phyloP scores from a whole-genome alignment of 2,329 filamentous ascomycete species.

The Nectriaceae sp. region DNA sequence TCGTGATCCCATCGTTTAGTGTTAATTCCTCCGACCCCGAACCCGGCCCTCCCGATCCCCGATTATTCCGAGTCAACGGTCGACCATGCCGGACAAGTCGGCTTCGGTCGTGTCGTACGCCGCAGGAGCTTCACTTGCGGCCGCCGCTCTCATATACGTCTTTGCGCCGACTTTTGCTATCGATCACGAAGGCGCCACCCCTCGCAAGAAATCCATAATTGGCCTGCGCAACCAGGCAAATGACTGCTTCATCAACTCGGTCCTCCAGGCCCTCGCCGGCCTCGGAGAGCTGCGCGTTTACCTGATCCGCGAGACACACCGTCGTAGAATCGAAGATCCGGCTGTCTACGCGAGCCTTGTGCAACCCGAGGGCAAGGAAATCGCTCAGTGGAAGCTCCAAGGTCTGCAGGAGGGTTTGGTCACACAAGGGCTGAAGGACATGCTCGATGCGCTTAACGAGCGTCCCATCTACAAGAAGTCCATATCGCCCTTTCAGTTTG shows the following conservation, averaged over 20 bases:
- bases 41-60: constrained; percentile 17
- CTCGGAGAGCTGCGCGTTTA: constrained; percentile 87
- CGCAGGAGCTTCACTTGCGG: constrained; percentile 91
- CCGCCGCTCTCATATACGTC: constrained; percentile 93
- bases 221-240: constrained; percentile 90
- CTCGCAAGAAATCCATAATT: constrained; percentile 82
- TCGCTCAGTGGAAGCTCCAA: constrained; percentile 62
- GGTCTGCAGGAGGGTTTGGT: constrained; percentile 79
- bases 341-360: constrained; percentile 71
- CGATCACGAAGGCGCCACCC: constrained; percentile 71
- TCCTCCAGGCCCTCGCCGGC: constrained; percentile 89
- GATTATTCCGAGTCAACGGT: constrained; percentile 20
- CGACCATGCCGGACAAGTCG: constrained; percentile 40
- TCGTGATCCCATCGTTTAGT: constrained; percentile 6
- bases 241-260: constrained; percentile 96
- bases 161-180: constrained; percentile 97
- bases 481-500: constrained; percentile 83
- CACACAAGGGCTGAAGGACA: constrained; percentile 85
- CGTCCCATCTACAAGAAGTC: constrained; percentile 92
- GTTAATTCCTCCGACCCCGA: background rate
- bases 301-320: constrained; percentile 87
- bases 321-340: constrained; percentile 75
- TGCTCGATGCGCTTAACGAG: constrained; percentile 91
- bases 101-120: constrained; percentile 75
- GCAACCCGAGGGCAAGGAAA: constrained; percentile 44